Evolutionary conservation across 1,139 yeast species (phyloP), one percentile per base, ranked within the genome.

Genomic region (Suhomyces anneliseae): DNA sequence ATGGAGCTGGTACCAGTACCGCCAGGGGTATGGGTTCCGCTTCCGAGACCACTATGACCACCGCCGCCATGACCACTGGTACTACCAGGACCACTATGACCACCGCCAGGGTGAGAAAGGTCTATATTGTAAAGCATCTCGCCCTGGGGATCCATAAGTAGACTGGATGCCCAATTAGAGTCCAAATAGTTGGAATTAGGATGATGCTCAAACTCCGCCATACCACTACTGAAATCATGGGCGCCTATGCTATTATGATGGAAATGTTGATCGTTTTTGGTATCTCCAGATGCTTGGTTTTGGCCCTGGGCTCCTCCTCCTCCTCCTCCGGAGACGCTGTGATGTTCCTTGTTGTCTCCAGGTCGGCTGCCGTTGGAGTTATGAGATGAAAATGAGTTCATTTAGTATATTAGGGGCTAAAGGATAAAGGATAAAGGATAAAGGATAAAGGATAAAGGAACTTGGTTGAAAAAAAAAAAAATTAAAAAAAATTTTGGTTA

Each of bases 171-270:
- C 73, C 81, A 78, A 40, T 68, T 65, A 4, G 76, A 68, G 47
- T 79, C 81, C n/a, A 78, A 68, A 39, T 77, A 76, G 34, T 60
- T 52, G 39, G 59, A 56, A 7, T 76, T 74, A 2, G 77, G 66
- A 31, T 52, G 50, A 43, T 50, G 45, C 33, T 50, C 54, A 39
- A 54, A 57, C 33, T 52, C 59, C 38, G 43, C 43, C 32, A 42
- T 27, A 31, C 34, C 40, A 11, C 15, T 27, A 26, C 38, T 32
- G 10, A 40, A 40, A 29, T 27, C 40, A 27, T 36, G 40, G 37
- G 29, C 26, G 8, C 12, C 7, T 8, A 38, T 38, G 19, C 27
- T 15, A 27, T 26, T 27, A 10, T 38, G 42, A 36, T 32, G 36
- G 29, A 39, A 15, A 27, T 39, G 39, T 10, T 11, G 34, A 10